Evolutionary conservation across 2,329 filamentous ascomycete species (phyloP).

Genomic region (Ophiocordyceps camponoti-leonardi): DNA sequence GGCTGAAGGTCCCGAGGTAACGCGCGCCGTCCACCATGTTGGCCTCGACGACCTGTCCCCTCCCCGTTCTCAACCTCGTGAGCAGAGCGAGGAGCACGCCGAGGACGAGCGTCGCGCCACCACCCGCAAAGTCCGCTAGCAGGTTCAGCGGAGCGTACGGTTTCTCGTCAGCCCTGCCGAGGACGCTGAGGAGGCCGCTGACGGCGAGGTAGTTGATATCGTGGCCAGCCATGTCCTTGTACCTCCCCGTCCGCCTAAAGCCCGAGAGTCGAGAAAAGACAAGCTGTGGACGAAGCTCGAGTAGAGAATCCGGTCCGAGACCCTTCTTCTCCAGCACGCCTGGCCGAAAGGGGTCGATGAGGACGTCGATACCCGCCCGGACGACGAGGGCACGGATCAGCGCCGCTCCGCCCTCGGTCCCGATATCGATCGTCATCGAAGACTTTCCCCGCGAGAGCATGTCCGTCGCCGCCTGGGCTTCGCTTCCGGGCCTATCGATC

Average conservation of each 20-base stretch:
- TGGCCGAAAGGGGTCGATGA: constrained; percentile 89
- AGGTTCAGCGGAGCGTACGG: constrained; percentile 73
- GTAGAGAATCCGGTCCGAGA: constrained; percentile 53
- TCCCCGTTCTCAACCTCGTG: constrained; percentile 42
- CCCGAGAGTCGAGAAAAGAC: constrained; percentile 80
- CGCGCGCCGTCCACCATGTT: constrained; percentile 91
- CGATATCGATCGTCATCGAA: constrained; percentile 67
- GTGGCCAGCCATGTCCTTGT: constrained; percentile 77
- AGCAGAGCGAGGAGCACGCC: constrained; percentile 71
- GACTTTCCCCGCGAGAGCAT: constrained; percentile 65
- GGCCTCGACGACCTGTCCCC: constrained; percentile 79
- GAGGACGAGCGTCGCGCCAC: constrained; percentile 65
- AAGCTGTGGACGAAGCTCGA: constrained; percentile 52
- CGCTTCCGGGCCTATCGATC: constrained; percentile 48
- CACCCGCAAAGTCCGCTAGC: constrained; percentile 80
- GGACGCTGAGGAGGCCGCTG: constrained; percentile 58
- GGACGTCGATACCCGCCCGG: constrained; percentile 59
- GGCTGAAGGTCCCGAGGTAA: constrained; percentile 63
- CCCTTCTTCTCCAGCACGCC: constrained; percentile 77
- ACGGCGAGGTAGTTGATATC: constrained; percentile 96
- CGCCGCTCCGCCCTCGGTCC: constrained; percentile 41
- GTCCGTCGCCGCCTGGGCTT: constrained; percentile 39
- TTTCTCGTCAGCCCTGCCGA: constrained; percentile 51
- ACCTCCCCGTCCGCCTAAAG: constrained; percentile 74
- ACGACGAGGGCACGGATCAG: constrained; percentile 50